A percentile compares a stretch with the other conserved stretches of the same genome.
Evolutionary conservation across 495 filamentous ascomycete species (phyloP).

Genomic region (Penicillium bovifimosum): DNA sequence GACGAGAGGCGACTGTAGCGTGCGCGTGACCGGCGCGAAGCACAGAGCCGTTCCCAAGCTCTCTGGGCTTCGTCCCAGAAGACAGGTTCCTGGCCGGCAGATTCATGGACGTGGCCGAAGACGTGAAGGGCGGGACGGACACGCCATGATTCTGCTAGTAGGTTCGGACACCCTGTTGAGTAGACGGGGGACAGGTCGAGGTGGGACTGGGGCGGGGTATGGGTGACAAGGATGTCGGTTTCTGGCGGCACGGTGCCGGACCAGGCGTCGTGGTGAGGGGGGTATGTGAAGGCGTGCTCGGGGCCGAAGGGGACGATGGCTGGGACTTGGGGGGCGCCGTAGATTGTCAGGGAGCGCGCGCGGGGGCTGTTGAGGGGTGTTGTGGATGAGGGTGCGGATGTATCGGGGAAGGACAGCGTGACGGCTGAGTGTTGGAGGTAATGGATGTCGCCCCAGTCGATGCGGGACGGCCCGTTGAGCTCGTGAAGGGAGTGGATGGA

Average conservation of each 20-base stretch:
- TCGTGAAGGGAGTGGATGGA: slow-evolving; percentile 41
- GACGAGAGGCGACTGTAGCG: slow-evolving; percentile 18
- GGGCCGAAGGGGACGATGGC: slow-evolving; percentile 47
- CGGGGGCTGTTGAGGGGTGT: slow-evolving; percentile 13
- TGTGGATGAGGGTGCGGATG: slow-evolving; percentile 10
- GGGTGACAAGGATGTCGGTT: slow-evolving; percentile 81
- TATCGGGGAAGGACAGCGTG: slow-evolving; percentile 41
- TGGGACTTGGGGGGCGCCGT: slow-evolving; percentile 62
- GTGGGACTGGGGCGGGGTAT: slow-evolving; percentile 66
- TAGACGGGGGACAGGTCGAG: slow-evolving; percentile 56
- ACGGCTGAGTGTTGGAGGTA: slow-evolving; percentile 61
- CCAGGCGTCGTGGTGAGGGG: slow-evolving; percentile 55
- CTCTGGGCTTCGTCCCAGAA: slow-evolving; percentile 75
- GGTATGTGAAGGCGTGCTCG: slow-evolving; percentile 66
- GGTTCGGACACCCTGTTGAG: slow-evolving; percentile 66
- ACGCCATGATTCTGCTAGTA: slow-evolving; percentile 72
- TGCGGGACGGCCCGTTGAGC: slow-evolving; percentile 24
- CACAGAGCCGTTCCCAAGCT: slow-evolving; percentile 61
- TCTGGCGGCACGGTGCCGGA: slow-evolving; percentile 62
- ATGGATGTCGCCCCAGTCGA: slow-evolving; percentile 55
- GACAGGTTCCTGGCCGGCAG: slow-evolving; percentile 55
- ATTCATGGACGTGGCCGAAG: slow-evolving; percentile 83
- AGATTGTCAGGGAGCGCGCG: slow-evolving; percentile 46
- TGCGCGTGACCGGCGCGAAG: slow-evolving; percentile 27
- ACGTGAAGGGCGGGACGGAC: slow-evolving; percentile 76